Percentiles rank a stretch among this genome's conserved stretches.
phyloP scores from a whole-genome alignment of 305 asterid genomes.

The Fraxinus velutina region DNA sequence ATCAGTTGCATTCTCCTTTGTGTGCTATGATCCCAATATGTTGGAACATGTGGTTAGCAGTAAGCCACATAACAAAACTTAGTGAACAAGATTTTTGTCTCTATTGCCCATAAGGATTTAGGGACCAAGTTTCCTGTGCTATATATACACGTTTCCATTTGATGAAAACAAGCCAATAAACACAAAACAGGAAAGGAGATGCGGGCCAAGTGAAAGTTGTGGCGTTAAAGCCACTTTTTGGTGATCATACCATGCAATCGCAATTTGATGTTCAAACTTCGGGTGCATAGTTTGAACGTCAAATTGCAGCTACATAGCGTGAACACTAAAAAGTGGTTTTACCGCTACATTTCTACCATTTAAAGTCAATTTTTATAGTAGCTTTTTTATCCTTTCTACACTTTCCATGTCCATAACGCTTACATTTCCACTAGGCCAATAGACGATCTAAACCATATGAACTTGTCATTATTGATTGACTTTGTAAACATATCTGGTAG shows the following conservation, averaged over 20 bases:
- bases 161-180: neutral
- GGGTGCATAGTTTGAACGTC: neutral
- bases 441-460: neutral
- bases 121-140: neutral
- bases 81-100: neutral
- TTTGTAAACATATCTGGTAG: neutral
- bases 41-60: neutral
- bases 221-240: neutral
- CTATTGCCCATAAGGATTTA: neutral
- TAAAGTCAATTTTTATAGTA: neutral
- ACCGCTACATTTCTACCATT: neutral
- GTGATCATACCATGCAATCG: neutral
- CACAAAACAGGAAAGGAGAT: neutral
- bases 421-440: neutral
- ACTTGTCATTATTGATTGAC: neutral
- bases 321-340: neutral
- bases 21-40: neutral
- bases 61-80: neutral
- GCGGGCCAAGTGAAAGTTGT: neutral
- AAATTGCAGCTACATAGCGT: neutral
- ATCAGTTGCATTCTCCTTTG: neutral
- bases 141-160: neutral
- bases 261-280: neutral
- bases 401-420: too few relatives aligned
- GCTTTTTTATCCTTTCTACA: neutral